Evolutionary conservation across 2,329 filamentous ascomycete genomes (phyloP).

Genomic region (Cytospora mali): DNA sequence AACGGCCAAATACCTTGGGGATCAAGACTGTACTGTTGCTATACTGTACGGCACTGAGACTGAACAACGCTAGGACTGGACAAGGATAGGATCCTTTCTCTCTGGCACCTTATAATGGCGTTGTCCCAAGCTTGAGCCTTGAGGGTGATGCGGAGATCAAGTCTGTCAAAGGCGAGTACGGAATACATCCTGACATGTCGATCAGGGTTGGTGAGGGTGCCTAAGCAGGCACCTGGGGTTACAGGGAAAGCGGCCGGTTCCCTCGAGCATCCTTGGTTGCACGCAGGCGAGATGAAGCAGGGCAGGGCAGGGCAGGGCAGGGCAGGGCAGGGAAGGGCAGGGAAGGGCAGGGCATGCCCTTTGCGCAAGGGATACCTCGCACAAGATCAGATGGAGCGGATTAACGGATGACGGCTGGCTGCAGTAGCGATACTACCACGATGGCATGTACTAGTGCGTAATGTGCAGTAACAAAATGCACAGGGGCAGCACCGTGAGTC

Average conservation of each 20-base stretch:
- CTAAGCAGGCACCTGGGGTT: neutral
- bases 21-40: neutral
- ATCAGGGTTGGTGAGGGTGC: neutral
- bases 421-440: slow-evolving; percentile 15
- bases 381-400: slow-evolving; percentile 18
- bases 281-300: slow-evolving; percentile 8
- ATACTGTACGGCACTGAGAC: neutral
- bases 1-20: neutral
- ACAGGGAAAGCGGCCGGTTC: slow-evolving; percentile 6
- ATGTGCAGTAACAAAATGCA: neutral
- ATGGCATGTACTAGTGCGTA: slow-evolving; percentile 18
- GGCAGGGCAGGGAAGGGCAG: slow-evolving; percentile 4
- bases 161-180: neutral
- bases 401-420: slow-evolving; percentile 21
- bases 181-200: neutral
- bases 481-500: neutral
- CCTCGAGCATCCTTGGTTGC: slow-evolving; percentile 13
- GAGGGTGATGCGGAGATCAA: neutral
- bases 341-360: slow-evolving; percentile 8
- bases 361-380: slow-evolving; percentile 13
- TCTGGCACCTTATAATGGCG: too few relatives aligned
- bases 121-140: neutral
- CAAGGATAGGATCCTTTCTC: neutral
- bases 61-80: neutral
- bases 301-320: slow-evolving; percentile 4